phyloP scores from a whole-genome alignment of 2,329 filamentous ascomycete species.

The Albophoma yamanashiensis region DNA sequence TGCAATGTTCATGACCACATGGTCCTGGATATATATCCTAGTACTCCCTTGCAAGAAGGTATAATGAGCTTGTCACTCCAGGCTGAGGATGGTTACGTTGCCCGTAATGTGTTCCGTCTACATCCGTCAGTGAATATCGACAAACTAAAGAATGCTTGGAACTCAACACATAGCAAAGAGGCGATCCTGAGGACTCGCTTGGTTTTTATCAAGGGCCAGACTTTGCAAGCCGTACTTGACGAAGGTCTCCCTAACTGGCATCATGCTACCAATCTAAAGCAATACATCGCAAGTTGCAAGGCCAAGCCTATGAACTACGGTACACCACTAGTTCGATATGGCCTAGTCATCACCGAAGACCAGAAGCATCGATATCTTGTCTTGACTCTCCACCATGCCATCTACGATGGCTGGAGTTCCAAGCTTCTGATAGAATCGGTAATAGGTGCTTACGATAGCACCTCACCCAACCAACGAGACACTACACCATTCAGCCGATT shows the following conservation, averaged over 20 bases:
- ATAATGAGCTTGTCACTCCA: slow-evolving; percentile 1
- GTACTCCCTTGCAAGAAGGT: slow-evolving; percentile 1
- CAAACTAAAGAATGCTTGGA: background rate
- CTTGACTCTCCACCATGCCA: slow-evolving; percentile 1
- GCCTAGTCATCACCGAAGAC: background rate
- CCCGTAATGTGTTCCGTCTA: background rate
- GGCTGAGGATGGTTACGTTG: background rate
- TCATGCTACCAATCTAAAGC: background rate
- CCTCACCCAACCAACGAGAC: background rate
- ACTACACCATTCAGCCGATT: background rate
- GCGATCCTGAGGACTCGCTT: background rate
- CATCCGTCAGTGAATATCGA: background rate
- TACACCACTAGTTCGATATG: background rate
- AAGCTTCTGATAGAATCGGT: background rate
- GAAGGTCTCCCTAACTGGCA: background rate
- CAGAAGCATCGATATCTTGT: background rate
- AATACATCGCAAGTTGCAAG: background rate
- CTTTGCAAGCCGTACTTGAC: background rate
- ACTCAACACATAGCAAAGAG: background rate
- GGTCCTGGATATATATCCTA: background rate
- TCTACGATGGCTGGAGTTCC: slow-evolving; percentile 3
- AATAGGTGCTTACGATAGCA: background rate
- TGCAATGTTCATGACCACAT: background rate
- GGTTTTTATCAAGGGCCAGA: background rate
- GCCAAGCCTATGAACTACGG: background rate